Conservation (phyloP, 139 green algal genomes). For the Chlorella vulgaris region DNA sequence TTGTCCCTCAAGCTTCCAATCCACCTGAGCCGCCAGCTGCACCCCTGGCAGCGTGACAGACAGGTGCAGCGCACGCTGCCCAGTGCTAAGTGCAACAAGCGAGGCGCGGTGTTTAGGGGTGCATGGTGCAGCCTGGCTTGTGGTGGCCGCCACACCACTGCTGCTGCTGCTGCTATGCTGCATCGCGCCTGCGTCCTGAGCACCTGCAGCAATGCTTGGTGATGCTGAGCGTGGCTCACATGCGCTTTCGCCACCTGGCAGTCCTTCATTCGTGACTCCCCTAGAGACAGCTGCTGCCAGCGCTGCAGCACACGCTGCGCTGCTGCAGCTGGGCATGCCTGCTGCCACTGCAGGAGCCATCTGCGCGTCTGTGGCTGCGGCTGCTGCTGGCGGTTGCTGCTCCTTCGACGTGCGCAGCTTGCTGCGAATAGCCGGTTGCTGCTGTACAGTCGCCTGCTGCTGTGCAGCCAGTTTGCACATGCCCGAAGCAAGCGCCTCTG, state of each 20-base stretch:
- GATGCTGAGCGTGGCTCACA: no score
- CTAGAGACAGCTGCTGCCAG: no score
- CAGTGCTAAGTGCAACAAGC: background rate
- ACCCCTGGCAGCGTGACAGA: background rate
- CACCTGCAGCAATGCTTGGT: no score
- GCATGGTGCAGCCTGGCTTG: background rate
- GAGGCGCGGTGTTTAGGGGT: slow-evolving; percentile 4
- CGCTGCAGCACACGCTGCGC: no score
- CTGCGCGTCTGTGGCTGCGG: background rate
- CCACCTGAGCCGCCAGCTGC: background rate
- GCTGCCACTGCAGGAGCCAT: slow-evolving; percentile 1
- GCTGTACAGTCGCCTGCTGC: no score
- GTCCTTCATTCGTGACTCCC: no score
- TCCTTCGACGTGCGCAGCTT: background rate
- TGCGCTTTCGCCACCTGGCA: no score
- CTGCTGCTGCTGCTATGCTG: background rate
- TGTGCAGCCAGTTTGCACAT: no score
- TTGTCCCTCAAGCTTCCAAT: background rate
- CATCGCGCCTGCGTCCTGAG: no score
- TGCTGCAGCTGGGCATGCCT: background rate
- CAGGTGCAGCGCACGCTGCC: background rate
- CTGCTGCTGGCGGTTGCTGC: background rate
- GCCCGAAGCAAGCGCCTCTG: no score
- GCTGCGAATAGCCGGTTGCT: background rate
- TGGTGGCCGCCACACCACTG: background rate